Base-by-base conservation (phyloP, 768 basidiomycete genomes). In the Amanita brunnescens region DNA sequence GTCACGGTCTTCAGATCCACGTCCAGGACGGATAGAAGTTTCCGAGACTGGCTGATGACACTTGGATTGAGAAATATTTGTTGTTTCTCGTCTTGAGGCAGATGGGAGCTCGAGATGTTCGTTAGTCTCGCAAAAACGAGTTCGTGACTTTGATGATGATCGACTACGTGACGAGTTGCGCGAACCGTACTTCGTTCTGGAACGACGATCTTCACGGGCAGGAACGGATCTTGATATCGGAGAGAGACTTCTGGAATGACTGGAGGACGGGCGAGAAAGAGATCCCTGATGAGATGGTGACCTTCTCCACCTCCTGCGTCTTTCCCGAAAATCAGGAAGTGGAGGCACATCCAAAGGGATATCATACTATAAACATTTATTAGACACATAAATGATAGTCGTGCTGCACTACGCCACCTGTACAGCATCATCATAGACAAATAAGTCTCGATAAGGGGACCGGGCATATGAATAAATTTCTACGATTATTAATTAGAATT, bases 381-480 rank as follows among this genome's bases (percentile, higher is more conserved):
- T 48, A 50, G 51, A 34, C 38, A 24, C 32, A 44, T 42, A n/a
- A 47, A 20, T 16, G 16, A 12, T 54, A 30, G 21, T n/a, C 21
- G 16, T 12, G 26, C 10, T 14, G 37, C 24, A 41, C 26, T 38
- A 59, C 67, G 55, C n/a, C 58, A 88, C 92, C 79, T 96, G 92
- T 12, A 81, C 88, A 5, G 80, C 75, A 12, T 74, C 74, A 63
- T 97, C 93, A 61, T 94, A 97, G 9, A 79, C 73, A 47, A 81
- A 77, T 20, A 96, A 74, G 65, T 93, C 91, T 59, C 81, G 81
- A 64, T 81, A 95, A 1, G 93, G 93, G 7, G 91, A 94, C 46
- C 93, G 78, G 16, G 95, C 74, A 63, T 88, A 97, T 37, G 78
- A 80, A 63, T 95, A 96, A 34, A 96, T 76, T 67, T 97, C 93